Evolutionary conservation across 2,329 filamentous ascomycete genomes (phyloP).

Genomic region (Sporothrix pallida): DNA sequence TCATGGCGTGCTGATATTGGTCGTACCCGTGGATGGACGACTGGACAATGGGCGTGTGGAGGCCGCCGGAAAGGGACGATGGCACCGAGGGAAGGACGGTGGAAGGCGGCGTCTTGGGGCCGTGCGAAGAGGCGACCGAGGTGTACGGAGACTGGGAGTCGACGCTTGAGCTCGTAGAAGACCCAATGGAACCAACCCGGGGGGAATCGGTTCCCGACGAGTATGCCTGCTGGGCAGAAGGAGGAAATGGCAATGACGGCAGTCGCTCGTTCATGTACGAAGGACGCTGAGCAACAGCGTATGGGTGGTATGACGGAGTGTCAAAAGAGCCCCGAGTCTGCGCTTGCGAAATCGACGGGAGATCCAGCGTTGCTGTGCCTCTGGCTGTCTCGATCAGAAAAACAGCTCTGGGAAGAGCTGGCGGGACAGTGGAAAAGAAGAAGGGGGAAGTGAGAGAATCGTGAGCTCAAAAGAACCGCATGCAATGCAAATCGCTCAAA

Average conservation of each 20-base stretch:
- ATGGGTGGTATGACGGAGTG: conserved; percentile 71
- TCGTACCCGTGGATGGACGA: conserved; percentile 49
- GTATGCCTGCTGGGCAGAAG: conserved; percentile 69
- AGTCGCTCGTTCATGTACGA: conserved; percentile 75
- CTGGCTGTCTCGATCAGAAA: conserved; percentile 5
- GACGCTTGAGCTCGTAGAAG: conserved; percentile 56
- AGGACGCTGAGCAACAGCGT: conserved; percentile 64
- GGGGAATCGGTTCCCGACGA: conserved; percentile 76
- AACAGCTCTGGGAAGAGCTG: conserved; percentile 21
- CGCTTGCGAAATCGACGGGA: conserved; percentile 83
- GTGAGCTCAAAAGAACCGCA: not conserved
- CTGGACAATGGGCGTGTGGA: conserved; percentile 51
- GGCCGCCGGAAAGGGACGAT: conserved; percentile 40
- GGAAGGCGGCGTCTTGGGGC: conserved; percentile 73
- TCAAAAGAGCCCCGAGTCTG: conserved; percentile 79
- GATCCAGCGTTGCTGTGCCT: conserved; percentile 82
- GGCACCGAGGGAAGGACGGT: conserved; percentile 45
- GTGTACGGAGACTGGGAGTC: conserved; percentile 62
- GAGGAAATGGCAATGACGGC: conserved; percentile 70
- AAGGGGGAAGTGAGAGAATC: not conserved
- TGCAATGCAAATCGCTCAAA: conserved; percentile 29
- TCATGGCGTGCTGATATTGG: conserved; percentile 68
- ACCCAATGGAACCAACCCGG: conserved; percentile 76
- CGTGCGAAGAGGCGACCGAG: conserved; percentile 62
- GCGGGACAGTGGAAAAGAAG: not conserved